phyloP scores from a whole-genome alignment of 305 asterid species.

The Andrographis paniculata region DNA sequence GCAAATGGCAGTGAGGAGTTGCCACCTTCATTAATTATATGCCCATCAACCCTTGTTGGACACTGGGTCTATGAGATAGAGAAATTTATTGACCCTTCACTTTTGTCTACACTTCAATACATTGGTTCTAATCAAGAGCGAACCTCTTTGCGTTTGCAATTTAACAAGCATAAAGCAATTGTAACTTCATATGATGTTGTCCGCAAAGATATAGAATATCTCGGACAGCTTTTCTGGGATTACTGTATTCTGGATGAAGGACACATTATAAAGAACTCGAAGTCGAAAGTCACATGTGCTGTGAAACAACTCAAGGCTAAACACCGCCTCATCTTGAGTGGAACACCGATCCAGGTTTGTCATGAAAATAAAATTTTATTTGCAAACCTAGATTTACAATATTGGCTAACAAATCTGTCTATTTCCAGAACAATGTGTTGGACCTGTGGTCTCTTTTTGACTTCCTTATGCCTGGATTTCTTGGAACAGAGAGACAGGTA shows the following conservation, averaged over 20 bases:
- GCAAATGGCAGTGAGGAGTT: constrained; percentile 39
- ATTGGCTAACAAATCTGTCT: constrained; percentile 25
- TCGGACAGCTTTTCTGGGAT: constrained; percentile 71
- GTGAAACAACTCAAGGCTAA: constrained; percentile 91
- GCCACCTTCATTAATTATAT: constrained; percentile 80
- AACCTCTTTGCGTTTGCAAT: constrained; percentile 49
- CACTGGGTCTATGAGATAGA: constrained; percentile 99
- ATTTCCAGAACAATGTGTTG: constrained; percentile 93
- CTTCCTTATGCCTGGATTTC: constrained; percentile 99
- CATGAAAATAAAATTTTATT: constrained; percentile 16
- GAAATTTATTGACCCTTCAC: constrained; percentile 91
- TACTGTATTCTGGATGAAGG: constrained; percentile 98
- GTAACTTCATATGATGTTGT: constrained; percentile 92
- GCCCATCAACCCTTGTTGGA: constrained; percentile 97
- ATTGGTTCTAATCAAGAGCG: constrained; percentile 96
- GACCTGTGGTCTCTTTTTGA: constrained; percentile 99
- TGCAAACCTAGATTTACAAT: constrained; percentile 10
- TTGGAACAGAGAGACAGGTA: constrained; percentile 99
- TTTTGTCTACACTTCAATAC: constrained; percentile 84
- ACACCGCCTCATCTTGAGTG: constrained; percentile 97
- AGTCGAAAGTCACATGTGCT: constrained; percentile 92
- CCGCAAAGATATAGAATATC: constrained; percentile 85
- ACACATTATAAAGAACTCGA: constrained; percentile 84
- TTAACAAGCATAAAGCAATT: constrained; percentile 68
- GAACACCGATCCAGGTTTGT: constrained; percentile 96